phyloP scores from a whole-genome alignment of 495 filamentous ascomycete genomes.

The Evansstolkia leycettana region DNA sequence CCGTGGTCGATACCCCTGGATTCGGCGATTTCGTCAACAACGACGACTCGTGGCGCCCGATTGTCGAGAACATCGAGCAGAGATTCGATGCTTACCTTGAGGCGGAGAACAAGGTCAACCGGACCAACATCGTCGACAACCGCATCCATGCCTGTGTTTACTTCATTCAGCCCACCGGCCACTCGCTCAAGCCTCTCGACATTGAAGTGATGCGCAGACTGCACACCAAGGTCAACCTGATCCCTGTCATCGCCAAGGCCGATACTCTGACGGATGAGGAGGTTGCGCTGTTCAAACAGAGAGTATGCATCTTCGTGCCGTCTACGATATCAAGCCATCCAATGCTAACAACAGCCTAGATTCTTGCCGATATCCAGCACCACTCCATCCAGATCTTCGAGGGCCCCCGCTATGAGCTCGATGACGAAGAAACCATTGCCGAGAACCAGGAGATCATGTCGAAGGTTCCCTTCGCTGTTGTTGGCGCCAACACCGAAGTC shows the following conservation, averaged over 20 bases:
- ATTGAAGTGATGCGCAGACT: constrained; percentile 98
- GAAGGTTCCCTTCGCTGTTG: constrained; percentile 96
- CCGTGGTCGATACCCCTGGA: constrained; percentile 93
- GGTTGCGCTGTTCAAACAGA: constrained; percentile 82
- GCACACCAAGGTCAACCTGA: constrained; percentile 99
- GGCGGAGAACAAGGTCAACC: constrained; percentile 99
- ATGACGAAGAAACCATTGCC: constrained; percentile 98
- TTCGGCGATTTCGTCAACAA: constrained; percentile 99
- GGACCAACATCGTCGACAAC: constrained; percentile 99
- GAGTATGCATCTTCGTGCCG: constrained; percentile 45
- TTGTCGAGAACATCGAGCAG: constrained; percentile 98
- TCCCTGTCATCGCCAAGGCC: constrained; percentile 96
- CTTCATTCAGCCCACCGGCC: constrained; percentile 98
- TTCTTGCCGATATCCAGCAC: constrained; percentile 90
- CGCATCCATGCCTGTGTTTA: constrained; percentile 97
- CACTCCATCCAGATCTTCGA: constrained; percentile 98
- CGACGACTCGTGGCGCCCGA: constrained; percentile 96
- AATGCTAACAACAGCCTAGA: constrained; percentile 41
- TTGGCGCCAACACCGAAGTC: constrained; percentile 91
- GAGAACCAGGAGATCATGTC: constrained; percentile 99
- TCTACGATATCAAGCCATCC: neutral
- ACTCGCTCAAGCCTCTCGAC: constrained; percentile 97
- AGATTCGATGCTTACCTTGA: constrained; percentile 96
- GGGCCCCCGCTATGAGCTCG: constrained; percentile 93
- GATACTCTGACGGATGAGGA: constrained; percentile 98